Evolutionary conservation across 768 basidiomycete genomes (phyloP).

Genomic region (Mycena rebaudengoi): DNA sequence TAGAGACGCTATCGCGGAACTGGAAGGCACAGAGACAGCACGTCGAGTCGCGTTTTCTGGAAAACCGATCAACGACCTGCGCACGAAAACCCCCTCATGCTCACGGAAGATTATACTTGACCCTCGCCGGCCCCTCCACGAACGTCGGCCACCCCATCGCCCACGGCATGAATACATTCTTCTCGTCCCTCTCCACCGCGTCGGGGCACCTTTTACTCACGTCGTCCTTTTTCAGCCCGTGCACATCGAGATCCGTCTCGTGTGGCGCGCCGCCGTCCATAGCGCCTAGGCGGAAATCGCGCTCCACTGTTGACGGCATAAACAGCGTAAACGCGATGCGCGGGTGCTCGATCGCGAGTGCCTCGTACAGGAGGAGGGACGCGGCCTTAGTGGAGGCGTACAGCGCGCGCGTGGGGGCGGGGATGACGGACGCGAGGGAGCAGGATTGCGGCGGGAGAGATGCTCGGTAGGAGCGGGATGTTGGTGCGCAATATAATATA

Average conservation of each 20-base stretch:
- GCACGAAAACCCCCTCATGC: no score
- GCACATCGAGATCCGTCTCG: slow-evolving; percentile 62
- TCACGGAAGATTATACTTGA: slow-evolving; percentile 75
- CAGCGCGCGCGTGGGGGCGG: slow-evolving; percentile 85
- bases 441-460: slow-evolving; percentile 77
- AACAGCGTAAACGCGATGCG: slow-evolving; percentile 66
- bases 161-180: slow-evolving; percentile 65
- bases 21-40: no score
- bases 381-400: slow-evolving; percentile 89
- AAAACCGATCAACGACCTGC: no score
- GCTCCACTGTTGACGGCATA: slow-evolving; percentile 77
- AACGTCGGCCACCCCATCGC: slow-evolving; percentile 59
- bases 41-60: no score
- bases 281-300: slow-evolving; percentile 81
- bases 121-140: slow-evolving; percentile 64
- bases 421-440: slow-evolving; percentile 79
- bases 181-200: slow-evolving; percentile 67
- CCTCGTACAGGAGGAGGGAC: slow-evolving; percentile 78
- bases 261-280: slow-evolving; percentile 63
- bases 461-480: slow-evolving; percentile 78
- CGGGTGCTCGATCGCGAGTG: slow-evolving; percentile 84
- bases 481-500: slow-evolving; percentile 37
- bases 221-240: slow-evolving; percentile 65
- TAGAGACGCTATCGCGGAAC: no score
- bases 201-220: slow-evolving; percentile 69